Evolutionary conservation across 2,329 filamentous ascomycete species (phyloP).

Genomic region (Ophiocordyceps sinensis): DNA sequence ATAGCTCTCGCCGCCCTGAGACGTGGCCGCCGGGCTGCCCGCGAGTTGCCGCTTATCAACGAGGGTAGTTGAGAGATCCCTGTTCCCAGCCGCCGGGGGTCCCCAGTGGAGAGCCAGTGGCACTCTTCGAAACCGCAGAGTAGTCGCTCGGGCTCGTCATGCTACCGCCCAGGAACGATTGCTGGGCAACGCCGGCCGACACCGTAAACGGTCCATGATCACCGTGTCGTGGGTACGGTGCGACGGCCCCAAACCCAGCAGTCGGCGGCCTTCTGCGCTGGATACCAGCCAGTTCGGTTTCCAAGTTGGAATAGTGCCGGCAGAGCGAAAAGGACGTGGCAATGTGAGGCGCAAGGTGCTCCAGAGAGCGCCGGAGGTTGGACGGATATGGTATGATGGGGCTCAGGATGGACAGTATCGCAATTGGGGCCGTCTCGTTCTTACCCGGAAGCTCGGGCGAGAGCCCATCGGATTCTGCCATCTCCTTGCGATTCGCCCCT

Average conservation of each 20-base stretch:
- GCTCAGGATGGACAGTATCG: conserved; percentile 78
- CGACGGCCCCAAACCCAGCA: conserved; percentile 54
- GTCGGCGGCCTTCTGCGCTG: conserved; percentile 56
- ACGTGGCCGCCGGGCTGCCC: conserved; percentile 33
- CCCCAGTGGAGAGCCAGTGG: conserved; percentile 54
- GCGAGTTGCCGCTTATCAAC: conserved; percentile 36
- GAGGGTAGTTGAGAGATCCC: conserved; percentile 28
- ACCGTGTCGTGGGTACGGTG: conserved; percentile 34
- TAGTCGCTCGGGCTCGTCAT: conserved; percentile 83
- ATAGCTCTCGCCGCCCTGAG: conserved; percentile 37
- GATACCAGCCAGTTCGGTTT: conserved; percentile 57
- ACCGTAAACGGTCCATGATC: conserved; percentile 26
- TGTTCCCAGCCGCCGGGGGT: conserved; percentile 60
- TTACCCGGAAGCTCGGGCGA: conserved; percentile 19
- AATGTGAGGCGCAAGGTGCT: conserved; percentile 72
- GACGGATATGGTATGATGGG: conserved; percentile 81
- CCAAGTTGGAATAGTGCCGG: conserved; percentile 72
- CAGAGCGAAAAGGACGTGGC: conserved; percentile 83
- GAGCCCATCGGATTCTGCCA: conserved; percentile 8
- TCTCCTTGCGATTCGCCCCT: conserved; percentile 5
- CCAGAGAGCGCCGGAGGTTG: conserved; percentile 70
- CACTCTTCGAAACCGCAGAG: conserved; percentile 60
- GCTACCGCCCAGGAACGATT: conserved; percentile 42
- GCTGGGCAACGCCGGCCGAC: conserved; percentile 25
- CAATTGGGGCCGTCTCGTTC: conserved; percentile 60